Evolutionary conservation across 345 rosid genomes (phyloP), one percentile per base, ranked within the genome.

Genomic region (Conringia planisiliqua): DNA sequence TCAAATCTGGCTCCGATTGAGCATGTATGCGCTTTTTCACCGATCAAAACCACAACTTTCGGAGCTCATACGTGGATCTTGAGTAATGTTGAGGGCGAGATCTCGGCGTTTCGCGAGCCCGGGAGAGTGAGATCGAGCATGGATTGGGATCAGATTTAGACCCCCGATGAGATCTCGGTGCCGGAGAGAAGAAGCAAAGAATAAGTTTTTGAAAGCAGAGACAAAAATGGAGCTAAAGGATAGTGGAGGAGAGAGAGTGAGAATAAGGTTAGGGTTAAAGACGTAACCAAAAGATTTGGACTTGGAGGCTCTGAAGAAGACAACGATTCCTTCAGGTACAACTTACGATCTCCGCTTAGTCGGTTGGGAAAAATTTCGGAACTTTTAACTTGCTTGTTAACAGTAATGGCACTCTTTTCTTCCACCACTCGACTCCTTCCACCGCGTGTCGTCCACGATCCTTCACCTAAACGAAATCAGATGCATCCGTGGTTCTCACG

Each of bases 251-350:
- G 63, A 56, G 66, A 40, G 70, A 52, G 64, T 17, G 68, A 58
- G 40, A 29, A 67, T 10, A 51, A 62, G 71, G 13, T 47, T 66
- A 70, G 80, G 72, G 62, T 70, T 70, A 44, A 43, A 77, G 42
- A 73, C 46, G 71, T 36, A 39, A 32, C 44, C 62, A 7, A 62
- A 59, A 74, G 61, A 43, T 56, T 68, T 55, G 63, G 63, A 52
- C 64, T 57, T 43, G 80, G 65, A 76, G 65, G 60, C 60, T 69
- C 18, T 70, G 66, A 52, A 69, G 61, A 76, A 70, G 61, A 76
- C 80, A 76, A 76, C 61, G 80, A 70, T 70, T 59, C 68, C 56
- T 66, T 75, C 62, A 76, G 80, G 66, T 70, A 63, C 80, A 35
- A 18, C 40, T 43, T 76, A 62, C 70, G 66, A 76, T 76, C 75